These are phyloP conservation scores for Lactarius pseudohatsudake DNA, from an alignment of 768 basidiomycete species.

Conservation along the genomic window DNA sequence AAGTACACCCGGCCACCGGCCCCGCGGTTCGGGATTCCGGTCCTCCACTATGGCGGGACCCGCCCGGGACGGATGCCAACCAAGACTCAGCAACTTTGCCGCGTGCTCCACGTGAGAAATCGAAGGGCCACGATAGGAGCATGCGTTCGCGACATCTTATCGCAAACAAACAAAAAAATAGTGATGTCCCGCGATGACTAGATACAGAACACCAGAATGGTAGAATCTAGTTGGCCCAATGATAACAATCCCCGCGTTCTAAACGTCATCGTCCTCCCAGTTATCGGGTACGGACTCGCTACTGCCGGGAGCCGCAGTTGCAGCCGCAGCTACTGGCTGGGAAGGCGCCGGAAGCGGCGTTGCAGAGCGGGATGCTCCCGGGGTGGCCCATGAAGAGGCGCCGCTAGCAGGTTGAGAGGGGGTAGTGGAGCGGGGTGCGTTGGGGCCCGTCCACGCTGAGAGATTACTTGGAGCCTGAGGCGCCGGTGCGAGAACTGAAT, in stretches of 20 bases:
- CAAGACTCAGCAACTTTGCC: no score
- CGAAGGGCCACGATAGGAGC: no score
- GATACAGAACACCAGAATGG: neutral
- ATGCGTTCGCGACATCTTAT: neutral
- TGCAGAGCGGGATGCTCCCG: conserved; percentile 10
- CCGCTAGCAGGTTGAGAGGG: conserved; percentile 10
- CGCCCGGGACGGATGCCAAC: no score
- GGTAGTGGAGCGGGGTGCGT: conserved; percentile 19
- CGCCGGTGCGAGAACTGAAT: conserved; percentile 34
- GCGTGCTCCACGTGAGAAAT: no score
- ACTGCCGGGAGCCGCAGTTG: neutral
- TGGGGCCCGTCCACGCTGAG: neutral
- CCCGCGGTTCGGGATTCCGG: no score
- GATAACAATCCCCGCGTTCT: conserved; percentile 11
- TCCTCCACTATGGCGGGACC: no score
- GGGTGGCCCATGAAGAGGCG: neutral
- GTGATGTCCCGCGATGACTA: neutral
- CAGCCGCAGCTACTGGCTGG: neutral
- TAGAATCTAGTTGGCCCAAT: neutral
- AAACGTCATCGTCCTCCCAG: conserved; percentile 59
- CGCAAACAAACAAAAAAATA: neutral
- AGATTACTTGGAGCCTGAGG: conserved; percentile 5
- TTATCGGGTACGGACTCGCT: conserved; percentile 45
- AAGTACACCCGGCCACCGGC: no score
- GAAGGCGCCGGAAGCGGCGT: conserved; percentile 15